These are phyloP conservation scores for Colletotrichum echinochloae DNA, from an alignment of 2,329 filamentous ascomycete genomes.

Conservation along the genomic window DNA sequence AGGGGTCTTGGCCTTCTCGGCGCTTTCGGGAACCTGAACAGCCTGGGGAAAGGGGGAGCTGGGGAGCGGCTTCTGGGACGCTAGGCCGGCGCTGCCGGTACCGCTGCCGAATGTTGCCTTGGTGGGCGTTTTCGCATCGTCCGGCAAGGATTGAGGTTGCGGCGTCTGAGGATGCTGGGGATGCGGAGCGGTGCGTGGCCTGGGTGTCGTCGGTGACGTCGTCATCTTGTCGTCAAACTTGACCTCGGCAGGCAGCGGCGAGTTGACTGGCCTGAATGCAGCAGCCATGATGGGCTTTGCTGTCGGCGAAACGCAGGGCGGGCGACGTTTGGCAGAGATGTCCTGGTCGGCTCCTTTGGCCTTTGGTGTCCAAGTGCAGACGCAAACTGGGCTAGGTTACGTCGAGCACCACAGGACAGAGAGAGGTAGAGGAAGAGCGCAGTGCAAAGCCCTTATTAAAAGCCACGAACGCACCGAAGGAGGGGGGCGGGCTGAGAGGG, in stretches of 20 bases:
- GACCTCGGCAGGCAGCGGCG: constrained; percentile 50
- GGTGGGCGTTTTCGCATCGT: constrained; percentile 72
- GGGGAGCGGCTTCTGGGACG: constrained; percentile 66
- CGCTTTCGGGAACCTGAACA: constrained; percentile 60
- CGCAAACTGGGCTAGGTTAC: constrained; percentile 29
- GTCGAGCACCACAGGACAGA: constrained; percentile 7
- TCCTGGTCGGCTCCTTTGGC: constrained; percentile 43
- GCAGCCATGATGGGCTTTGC: constrained; percentile 55
- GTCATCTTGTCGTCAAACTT: constrained; percentile 53
- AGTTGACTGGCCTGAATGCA: constrained; percentile 62
- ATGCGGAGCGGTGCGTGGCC: constrained; percentile 52
- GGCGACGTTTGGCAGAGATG: constrained; percentile 27
- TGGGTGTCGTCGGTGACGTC: constrained; percentile 51
- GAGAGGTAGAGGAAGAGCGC: constrained; percentile 20
- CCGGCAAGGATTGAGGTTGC: constrained; percentile 43
- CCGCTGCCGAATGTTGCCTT: constrained; percentile 62
- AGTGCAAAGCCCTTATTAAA: background rate
- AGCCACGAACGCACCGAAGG: background rate
- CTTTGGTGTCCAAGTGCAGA: constrained; percentile 7
- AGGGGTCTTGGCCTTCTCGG: constrained; percentile 56
- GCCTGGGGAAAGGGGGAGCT: constrained; percentile 64
- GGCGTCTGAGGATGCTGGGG: constrained; percentile 19
- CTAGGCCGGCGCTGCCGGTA: constrained; percentile 48
- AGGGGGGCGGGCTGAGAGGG: background rate
- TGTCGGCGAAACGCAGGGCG: background rate